Conservation (phyloP, 805 yeast species). For the Myxozyma vanderwaltii region DNA sequence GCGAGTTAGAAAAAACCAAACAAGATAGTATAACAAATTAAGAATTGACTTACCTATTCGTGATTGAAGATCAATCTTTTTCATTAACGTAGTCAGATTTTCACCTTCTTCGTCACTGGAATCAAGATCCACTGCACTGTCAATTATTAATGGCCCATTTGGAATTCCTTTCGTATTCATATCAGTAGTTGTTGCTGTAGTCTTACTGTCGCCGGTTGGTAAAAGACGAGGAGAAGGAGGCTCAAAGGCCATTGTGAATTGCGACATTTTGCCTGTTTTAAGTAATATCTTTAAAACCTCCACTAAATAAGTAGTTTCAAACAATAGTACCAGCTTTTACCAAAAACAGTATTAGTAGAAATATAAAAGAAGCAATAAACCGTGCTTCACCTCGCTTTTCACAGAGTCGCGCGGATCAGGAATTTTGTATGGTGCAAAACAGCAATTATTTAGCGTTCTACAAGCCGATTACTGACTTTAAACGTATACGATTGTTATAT, state of each 20-base stretch:
- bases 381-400: too few relatives aligned
- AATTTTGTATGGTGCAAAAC: too few relatives aligned
- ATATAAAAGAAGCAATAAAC: too few relatives aligned
- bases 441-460: too few relatives aligned
- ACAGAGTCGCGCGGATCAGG: too few relatives aligned
- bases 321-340: too few relatives aligned
- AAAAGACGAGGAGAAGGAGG: conserved; percentile 4
- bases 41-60: not conserved
- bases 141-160: not conserved
- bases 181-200: not conserved
- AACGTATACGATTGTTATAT: too few relatives aligned
- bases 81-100: not conserved
- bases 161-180: not conserved
- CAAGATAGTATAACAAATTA: not conserved
- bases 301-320: too few relatives aligned
- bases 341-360: too few relatives aligned
- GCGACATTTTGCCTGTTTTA: not conserved
- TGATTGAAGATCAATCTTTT: not conserved
- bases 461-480: too few relatives aligned
- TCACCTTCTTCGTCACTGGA: not conserved
- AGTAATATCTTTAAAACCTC: too few relatives aligned
- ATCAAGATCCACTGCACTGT: conserved; percentile 1
- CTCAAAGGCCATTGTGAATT: conserved; percentile 5
- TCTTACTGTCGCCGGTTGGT: not conserved
- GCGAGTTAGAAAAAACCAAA: too few relatives aligned